Percentiles rank a stretch among this genome's conserved stretches.
phyloP scores from a whole-genome alignment of 176 grass and related monocot genomes.

The Phoenix dactylifera region DNA sequence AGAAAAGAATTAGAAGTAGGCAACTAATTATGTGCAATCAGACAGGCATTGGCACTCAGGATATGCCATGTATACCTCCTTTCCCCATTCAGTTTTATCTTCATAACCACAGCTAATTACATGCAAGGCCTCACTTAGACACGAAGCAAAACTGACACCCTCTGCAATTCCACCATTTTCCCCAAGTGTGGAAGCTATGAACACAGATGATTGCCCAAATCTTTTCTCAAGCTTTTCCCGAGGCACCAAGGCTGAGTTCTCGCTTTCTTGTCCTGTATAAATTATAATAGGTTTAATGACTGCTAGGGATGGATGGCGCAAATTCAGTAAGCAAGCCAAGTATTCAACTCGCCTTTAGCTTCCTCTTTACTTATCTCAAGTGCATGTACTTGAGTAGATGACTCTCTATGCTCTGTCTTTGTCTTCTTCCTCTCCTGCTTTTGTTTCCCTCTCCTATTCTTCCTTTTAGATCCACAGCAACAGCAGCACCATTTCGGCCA shows the following conservation, averaged over 20 bases:
- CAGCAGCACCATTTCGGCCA: slow-evolving; percentile 44
- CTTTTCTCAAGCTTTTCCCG: slow-evolving; percentile 50
- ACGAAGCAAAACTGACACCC: slow-evolving; percentile 20
- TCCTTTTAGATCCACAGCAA: slow-evolving; percentile 26
- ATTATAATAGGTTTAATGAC: too few relatives aligned
- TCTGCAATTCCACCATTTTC: slow-evolving; percentile 20
- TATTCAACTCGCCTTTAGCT: slow-evolving; percentile 23
- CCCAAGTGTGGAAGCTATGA: slow-evolving; percentile 36
- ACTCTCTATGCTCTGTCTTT: slow-evolving; percentile 30
- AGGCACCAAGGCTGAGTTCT: slow-evolving; percentile 24
- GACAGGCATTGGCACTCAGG: neutral
- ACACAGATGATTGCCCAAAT: slow-evolving; percentile 40
- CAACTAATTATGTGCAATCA: neutral
- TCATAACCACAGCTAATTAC: slow-evolving; percentile 45
- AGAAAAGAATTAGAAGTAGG: neutral
- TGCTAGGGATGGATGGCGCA: too few relatives aligned
- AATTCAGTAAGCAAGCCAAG: neutral
- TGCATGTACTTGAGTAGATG: slow-evolving; percentile 37
- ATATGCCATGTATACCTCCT: slow-evolving; percentile 27
- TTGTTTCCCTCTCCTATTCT: slow-evolving; percentile 19
- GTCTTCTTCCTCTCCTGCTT: slow-evolving; percentile 18
- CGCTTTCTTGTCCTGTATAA: slow-evolving; percentile 23
- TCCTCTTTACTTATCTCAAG: slow-evolving; percentile 35
- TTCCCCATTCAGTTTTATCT: slow-evolving; percentile 49
- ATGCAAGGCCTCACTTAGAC: slow-evolving; percentile 29